These are phyloP conservation scores for Candida silvicultrix DNA, from an alignment of 805 yeast species.

Conservation along the genomic window DNA sequence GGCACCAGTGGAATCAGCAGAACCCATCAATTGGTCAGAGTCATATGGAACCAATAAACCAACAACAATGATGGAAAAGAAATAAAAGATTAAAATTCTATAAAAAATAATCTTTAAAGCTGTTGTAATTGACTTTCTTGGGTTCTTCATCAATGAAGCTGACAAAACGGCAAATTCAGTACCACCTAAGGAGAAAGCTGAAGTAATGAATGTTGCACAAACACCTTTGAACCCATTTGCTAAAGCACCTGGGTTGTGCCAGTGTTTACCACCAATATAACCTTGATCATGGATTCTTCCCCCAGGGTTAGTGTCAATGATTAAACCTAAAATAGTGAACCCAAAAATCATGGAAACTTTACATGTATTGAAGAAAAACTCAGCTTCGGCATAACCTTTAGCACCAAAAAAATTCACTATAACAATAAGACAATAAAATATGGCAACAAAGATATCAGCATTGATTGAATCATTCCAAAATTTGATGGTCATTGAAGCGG, in stretches of 20 bases:
- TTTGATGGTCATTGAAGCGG: constrained; percentile 55
- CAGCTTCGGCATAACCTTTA: constrained; percentile 55
- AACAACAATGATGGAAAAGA: constrained; percentile 39
- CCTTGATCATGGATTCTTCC: constrained; percentile 28
- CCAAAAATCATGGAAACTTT: constrained; percentile 60
- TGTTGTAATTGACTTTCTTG: constrained; percentile 48
- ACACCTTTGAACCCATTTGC: constrained; percentile 50
- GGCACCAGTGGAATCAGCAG: constrained; percentile 26
- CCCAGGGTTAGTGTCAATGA: constrained; percentile 36
- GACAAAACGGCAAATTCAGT: constrained; percentile 50
- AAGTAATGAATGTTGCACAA: constrained; percentile 43
- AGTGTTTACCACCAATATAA: constrained; percentile 43
- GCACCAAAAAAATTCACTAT: constrained; percentile 46
- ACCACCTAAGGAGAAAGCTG: constrained; percentile 59
- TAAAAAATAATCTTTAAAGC: constrained; percentile 52
- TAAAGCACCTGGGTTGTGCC: constrained; percentile 51
- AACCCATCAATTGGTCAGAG: constrained; percentile 36
- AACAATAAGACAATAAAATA: constrained; percentile 41
- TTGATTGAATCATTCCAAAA: constrained; percentile 50
- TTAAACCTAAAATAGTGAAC: constrained; percentile 46
- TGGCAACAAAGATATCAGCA: constrained; percentile 51
- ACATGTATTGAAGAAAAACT: constrained; percentile 56
- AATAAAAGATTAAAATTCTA: constrained; percentile 45
- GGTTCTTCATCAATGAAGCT: constrained; percentile 48
- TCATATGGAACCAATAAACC: constrained; percentile 52